phyloP scores from a whole-genome alignment of 164 flowering plant genomes.

The Protea cynaroides region DNA sequence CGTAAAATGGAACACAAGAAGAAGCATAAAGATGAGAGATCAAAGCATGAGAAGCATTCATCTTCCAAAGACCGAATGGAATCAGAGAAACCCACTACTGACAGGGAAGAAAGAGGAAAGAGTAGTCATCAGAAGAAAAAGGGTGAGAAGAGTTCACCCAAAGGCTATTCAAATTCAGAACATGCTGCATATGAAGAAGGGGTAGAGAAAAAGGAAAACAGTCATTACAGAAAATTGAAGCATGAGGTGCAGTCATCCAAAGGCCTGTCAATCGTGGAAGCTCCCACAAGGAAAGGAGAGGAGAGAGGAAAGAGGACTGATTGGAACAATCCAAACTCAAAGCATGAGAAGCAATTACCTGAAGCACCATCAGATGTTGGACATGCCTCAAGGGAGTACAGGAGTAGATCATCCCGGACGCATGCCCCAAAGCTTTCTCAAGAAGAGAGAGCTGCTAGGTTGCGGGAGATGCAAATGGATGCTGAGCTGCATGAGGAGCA shows the following conservation, averaged over 20 bases:
- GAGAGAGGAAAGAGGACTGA: constrained; percentile 12
- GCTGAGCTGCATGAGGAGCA: constrained; percentile 89
- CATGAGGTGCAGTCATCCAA: constrained; percentile 17
- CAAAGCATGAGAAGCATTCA: constrained; percentile 32
- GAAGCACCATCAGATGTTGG: constrained; percentile 11
- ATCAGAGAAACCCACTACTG: constrained; percentile 20
- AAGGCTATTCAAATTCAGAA: constrained; percentile 17
- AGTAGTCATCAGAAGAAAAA: constrained; percentile 9
- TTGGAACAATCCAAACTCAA: constrained; percentile 17
- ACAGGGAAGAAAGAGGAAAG: constrained; percentile 15
- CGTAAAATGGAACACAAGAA: constrained; percentile 22
- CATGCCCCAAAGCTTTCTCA: constrained; percentile 66
- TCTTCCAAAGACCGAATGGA: constrained; percentile 28
- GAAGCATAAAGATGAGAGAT: constrained; percentile 28
- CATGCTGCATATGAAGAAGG: constrained; percentile 18
- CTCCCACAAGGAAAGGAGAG: constrained; percentile 12
- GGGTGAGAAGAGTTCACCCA: constrained; percentile 9
- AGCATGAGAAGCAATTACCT: constrained; percentile 17
- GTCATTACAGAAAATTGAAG: constrained; percentile 11
- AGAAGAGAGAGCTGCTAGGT: constrained; percentile 86
- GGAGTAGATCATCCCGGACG: too few species aligned
- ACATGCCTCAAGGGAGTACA: constrained; percentile 10
- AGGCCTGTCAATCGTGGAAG: constrained; percentile 17
- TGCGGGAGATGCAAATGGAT: constrained; percentile 80
- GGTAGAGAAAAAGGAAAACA: constrained; percentile 15